These are phyloP conservation scores for Favolaschia claudopus DNA, from an alignment of 768 basidiomycete genomes.

Conservation along the genomic window DNA sequence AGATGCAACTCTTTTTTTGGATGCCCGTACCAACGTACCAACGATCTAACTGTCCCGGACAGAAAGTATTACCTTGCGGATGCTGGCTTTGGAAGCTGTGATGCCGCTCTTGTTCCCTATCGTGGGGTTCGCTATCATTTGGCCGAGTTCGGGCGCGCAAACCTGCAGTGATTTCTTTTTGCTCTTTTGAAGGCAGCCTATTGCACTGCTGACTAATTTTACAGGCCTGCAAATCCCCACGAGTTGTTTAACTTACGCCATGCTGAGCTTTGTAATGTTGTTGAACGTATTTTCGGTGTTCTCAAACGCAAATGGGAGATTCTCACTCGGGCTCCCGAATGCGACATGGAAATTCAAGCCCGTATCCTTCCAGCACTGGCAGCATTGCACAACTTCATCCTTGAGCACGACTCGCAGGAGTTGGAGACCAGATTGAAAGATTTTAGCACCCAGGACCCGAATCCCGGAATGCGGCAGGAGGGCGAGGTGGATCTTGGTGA, in stretches of 20 bases:
- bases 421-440: slow-evolving; percentile 33
- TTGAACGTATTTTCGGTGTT: slow-evolving; percentile 48
- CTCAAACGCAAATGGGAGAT: slow-evolving; percentile 32
- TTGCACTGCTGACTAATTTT: slow-evolving; percentile 1
- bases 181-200: not conserved
- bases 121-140: slow-evolving; percentile 33
- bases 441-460: slow-evolving; percentile 19
- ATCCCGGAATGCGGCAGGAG: not conserved
- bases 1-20: slow-evolving; percentile 24
- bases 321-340: slow-evolving; percentile 32
- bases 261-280: slow-evolving; percentile 41
- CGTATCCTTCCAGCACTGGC: slow-evolving; percentile 34
- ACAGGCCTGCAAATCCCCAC: slow-evolving; percentile 37
- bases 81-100: slow-evolving; percentile 27
- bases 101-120: slow-evolving; percentile 34
- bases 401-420: slow-evolving; percentile 30
- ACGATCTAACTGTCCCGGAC: no score
- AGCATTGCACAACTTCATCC: slow-evolving; percentile 43
- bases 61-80: slow-evolving; percentile 32
- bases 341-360: slow-evolving; percentile 35
- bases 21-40: slow-evolving; percentile 28
- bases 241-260: slow-evolving; percentile 48
- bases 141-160: slow-evolving; percentile 28
- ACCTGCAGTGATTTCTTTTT: not conserved
- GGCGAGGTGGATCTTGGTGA: slow-evolving; percentile 3